A percentile compares a stretch with the other conserved stretches of the same genome.
Evolutionary conservation across 257 asterid species (phyloP).

Genomic region (Nicotiana otophora): DNA sequence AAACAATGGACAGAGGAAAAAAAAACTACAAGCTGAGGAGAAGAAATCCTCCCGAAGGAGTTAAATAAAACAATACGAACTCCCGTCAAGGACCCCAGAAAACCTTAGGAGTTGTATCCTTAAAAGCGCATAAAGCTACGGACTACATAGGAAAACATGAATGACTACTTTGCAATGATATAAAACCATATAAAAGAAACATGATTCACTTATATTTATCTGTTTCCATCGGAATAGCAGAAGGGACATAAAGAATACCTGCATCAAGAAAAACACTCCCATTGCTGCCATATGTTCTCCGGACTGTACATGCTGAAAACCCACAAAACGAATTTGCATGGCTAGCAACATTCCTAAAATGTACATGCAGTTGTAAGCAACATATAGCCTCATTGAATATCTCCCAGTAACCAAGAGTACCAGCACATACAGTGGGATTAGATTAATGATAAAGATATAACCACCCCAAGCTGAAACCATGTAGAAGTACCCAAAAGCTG

Average conservation of each 20-base stretch:
- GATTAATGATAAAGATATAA: constrained; percentile 90
- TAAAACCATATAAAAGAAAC: not conserved
- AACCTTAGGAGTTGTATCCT: not conserved
- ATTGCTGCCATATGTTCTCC: constrained; percentile 99
- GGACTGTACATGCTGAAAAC: constrained; percentile 98
- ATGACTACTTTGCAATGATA: not conserved
- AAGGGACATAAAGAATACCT: constrained; percentile 38
- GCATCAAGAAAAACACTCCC: constrained; percentile 99
- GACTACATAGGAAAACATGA: not conserved
- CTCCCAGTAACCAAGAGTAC: constrained; percentile 91
- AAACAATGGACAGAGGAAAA: not conserved
- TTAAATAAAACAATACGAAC: not conserved
- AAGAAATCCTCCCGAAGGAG: not conserved
- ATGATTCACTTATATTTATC: not conserved
- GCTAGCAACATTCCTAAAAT: constrained; percentile 90
- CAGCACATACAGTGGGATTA: constrained; percentile 86
- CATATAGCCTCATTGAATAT: constrained; percentile 94
- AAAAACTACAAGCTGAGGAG: not conserved
- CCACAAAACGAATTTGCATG: constrained; percentile 98
- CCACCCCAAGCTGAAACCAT: constrained; percentile 99
- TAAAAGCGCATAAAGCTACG: not conserved
- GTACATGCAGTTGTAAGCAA: constrained; percentile 92
- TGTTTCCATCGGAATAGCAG: not conserved
- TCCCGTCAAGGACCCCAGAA: not conserved
- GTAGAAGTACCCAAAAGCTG: constrained; percentile 94